These are phyloP conservation scores for Rosa lucieae DNA, from an alignment of 306 rosid genomes.

Conservation along the genomic window DNA sequence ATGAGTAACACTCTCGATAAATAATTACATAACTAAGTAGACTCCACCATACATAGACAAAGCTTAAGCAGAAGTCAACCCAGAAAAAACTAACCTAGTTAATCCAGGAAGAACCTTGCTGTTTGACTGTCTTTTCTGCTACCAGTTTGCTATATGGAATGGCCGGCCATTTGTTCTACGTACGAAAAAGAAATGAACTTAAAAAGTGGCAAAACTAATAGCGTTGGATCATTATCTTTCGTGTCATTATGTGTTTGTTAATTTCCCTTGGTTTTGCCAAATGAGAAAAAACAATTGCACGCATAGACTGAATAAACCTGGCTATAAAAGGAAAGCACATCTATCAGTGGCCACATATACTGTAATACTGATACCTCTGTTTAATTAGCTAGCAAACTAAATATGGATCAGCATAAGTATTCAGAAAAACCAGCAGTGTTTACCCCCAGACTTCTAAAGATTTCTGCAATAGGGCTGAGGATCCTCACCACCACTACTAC, in stretches of 20 bases:
- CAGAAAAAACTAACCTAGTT: background rate
- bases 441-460: background rate
- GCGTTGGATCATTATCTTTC: background rate
- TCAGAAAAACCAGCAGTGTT: conserved; percentile 11
- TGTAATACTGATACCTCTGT: background rate
- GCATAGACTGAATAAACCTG: background rate
- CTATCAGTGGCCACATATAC: background rate
- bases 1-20: background rate
- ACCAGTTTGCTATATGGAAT: background rate
- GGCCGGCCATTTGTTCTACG: background rate
- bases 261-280: background rate
- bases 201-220: background rate
- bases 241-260: background rate
- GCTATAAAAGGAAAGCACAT: background rate
- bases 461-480: conserved; percentile 24
- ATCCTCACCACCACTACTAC: conserved; percentile 17
- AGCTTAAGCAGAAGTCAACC: background rate
- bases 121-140: background rate
- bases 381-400: background rate
- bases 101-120: background rate
- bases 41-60: background rate
- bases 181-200: background rate
- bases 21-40: background rate
- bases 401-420: background rate
- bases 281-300: background rate